Evolutionary conservation across 1,284 basidiomycete species (phyloP), one percentile per base, ranked within the genome.

Genomic region (Mixia osmundae): DNA sequence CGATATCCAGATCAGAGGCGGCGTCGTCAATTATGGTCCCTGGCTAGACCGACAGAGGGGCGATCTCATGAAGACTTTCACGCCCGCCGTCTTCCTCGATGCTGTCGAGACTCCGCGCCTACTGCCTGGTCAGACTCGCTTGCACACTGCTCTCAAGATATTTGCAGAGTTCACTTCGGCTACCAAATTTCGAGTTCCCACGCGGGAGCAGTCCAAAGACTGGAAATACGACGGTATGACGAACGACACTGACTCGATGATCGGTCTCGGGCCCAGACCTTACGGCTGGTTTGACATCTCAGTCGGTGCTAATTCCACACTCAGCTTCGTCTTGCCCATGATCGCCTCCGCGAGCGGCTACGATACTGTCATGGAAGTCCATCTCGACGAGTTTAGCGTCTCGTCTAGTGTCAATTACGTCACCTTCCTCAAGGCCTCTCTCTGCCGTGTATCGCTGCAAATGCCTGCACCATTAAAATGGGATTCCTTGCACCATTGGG

Each of bases 11-110:
- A 60, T 89, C 8, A 63, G 69, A 41, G 71, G 71, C 12, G 83
- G 78, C 0, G 56, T 63, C 21, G 47, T 89, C 28, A 68, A 70
- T 23, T 91, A 91, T 51, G 85, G 85, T 1, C 85, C 85, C 3
- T 94, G 85, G 85, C 72, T 80, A 15, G 85, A 94, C 57, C 65
- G 82, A 20, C 83, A 87, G 56, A 80, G 79, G 31, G 67, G 62
- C 12, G 68, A 77, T 36, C 56, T 91, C 18, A 80, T 87, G 51
- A 65, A 65, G 33, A 61, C 67, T 1, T 85, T 91, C 55, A 76
- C 82, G 40, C 85, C 85, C 10, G 61, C 72, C 0, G 65, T 71
- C 2, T 87, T 74, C 56, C 69, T 70, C 40, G 64, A 78, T 50
- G 53, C 61, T 0, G 61, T 67, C 27, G 59, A 65, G 3, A 72